Percentiles rank a stretch among this genome's conserved stretches.
Evolutionary conservation across 2,329 filamentous ascomycete genomes (phyloP).

Genomic region (Aspergillus tubingensis): DNA sequence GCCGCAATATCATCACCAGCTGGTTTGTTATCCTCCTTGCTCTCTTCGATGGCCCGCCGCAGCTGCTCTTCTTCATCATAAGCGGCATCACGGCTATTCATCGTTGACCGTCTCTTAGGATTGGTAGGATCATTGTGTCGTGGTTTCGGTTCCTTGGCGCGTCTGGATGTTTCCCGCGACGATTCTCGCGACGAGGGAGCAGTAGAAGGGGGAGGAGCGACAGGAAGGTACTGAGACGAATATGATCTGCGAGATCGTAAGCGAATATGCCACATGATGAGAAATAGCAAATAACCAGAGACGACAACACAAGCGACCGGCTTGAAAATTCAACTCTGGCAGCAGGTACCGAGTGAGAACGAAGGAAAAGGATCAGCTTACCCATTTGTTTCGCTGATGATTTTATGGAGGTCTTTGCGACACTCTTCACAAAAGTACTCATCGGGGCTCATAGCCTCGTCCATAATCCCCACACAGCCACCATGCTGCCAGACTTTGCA

Average conservation of each 20-base stretch:
- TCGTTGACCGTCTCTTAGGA: conserved; percentile 87
- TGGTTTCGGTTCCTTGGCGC: conserved; percentile 45
- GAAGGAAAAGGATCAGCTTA: conserved; percentile 52
- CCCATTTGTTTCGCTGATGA: conserved; percentile 80
- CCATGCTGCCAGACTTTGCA: conserved; percentile 99
- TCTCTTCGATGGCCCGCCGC: conserved; percentile 88
- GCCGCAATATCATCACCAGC: conserved; percentile 57
- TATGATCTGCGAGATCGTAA: conserved; percentile 54
- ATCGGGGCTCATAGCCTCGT: conserved; percentile 87
- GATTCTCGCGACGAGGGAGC: conserved; percentile 47
- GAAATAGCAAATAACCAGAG: not conserved
- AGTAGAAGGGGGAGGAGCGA: conserved; percentile 52
- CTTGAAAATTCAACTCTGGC: not conserved
- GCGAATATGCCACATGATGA: conserved; percentile 23
- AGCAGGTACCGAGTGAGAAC: not conserved
- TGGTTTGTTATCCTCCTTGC: conserved; percentile 73
- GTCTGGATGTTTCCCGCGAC: conserved; percentile 42
- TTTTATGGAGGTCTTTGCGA: conserved; percentile 84
- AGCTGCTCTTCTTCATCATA: conserved; percentile 94
- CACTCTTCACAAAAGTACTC: conserved; percentile 98
- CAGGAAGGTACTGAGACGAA: conserved; percentile 65
- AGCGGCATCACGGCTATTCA: conserved; percentile 93
- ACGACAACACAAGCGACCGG: too few species aligned
- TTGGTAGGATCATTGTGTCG: conserved; percentile 58
- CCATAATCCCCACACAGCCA: conserved; percentile 95